Percentiles rank a stretch among this genome's conserved stretches.
Conservation (phyloP, 1,139 yeast species). For the Suhomyces terraborum region DNA sequence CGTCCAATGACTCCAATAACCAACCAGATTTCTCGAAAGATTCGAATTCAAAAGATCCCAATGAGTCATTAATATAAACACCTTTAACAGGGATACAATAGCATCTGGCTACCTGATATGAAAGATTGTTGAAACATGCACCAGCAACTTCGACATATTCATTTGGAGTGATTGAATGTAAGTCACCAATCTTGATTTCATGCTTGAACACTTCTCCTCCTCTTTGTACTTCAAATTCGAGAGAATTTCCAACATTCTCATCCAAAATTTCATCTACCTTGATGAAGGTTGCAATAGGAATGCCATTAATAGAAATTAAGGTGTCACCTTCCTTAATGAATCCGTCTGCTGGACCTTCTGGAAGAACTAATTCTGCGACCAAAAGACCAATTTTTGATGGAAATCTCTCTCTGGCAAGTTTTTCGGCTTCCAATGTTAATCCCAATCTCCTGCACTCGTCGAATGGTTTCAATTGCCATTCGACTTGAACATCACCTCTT, state of each 20-base stretch:
- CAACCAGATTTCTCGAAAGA: slow-evolving; percentile 61
- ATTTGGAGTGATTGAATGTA: slow-evolving; percentile 81
- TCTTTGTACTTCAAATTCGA: slow-evolving; percentile 69
- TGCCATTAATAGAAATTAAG: slow-evolving; percentile 70
- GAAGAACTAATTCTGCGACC: slow-evolving; percentile 81
- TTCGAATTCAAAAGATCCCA: slow-evolving; percentile 74
- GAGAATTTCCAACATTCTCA: slow-evolving; percentile 59
- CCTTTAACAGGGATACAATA: slow-evolving; percentile 85
- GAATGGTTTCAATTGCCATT: slow-evolving; percentile 83
- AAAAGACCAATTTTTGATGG: slow-evolving; percentile 80
- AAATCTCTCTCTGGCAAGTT: slow-evolving; percentile 63
- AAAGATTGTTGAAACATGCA: slow-evolving; percentile 79
- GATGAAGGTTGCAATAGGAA: slow-evolving; percentile 66
- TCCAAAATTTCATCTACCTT: slow-evolving; percentile 86
- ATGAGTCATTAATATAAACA: slow-evolving; percentile 75
- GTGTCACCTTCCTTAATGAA: slow-evolving; percentile 84
- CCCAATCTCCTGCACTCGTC: slow-evolving; percentile 92
- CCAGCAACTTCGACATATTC: slow-evolving; percentile 83
- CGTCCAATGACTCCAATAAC: slow-evolving; percentile 78
- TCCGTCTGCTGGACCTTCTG: slow-evolving; percentile 84
- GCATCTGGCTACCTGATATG: slow-evolving; percentile 86
- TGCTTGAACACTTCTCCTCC: slow-evolving; percentile 61
- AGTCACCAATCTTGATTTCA: slow-evolving; percentile 63
- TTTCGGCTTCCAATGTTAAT: slow-evolving; percentile 72
- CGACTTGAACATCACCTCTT: slow-evolving; percentile 81